Percentiles rank a stretch among this genome's conserved stretches.
phyloP scores from a whole-genome alignment of 768 basidiomycete genomes.

The Pulveroboletus sp. region DNA sequence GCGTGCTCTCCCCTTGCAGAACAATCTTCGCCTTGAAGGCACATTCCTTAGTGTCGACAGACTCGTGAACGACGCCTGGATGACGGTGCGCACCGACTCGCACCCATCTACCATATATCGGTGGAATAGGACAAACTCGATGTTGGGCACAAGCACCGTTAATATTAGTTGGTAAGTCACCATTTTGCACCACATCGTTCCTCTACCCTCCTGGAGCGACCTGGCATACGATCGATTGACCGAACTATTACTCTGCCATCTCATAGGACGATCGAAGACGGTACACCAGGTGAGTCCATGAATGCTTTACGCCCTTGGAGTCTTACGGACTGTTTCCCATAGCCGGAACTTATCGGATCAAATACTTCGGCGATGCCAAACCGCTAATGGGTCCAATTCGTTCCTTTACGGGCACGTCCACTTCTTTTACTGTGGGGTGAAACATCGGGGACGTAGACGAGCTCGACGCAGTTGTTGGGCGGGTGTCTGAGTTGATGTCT shows the following conservation, averaged over 20 bases:
- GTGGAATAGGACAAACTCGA: conserved; percentile 57
- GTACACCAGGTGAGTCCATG: conserved; percentile 34
- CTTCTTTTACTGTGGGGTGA: conserved; percentile 50
- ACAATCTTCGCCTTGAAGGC: conserved; percentile 68
- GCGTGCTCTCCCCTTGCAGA: conserved; percentile 37
- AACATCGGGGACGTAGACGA: not conserved
- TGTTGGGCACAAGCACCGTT: conserved; percentile 59
- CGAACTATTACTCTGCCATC: not conserved
- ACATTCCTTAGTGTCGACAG: conserved; percentile 70
- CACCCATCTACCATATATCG: conserved; percentile 70
- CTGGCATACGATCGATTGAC: not conserved
- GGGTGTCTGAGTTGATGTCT: too few species aligned
- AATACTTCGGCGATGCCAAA: conserved; percentile 76
- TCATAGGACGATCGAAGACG: conserved; percentile 56
- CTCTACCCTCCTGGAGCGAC: conserved; percentile 5
- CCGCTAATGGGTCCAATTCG: conserved; percentile 56
- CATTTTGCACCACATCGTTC: not conserved
- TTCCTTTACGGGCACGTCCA: conserved; percentile 58
- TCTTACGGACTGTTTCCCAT: not conserved
- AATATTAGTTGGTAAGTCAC: conserved; percentile 54
- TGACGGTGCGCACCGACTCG: conserved; percentile 61
- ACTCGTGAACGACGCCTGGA: conserved; percentile 47
- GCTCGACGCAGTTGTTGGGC: not conserved
- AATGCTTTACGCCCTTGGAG: not conserved
- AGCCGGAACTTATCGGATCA: conserved; percentile 69